phyloP scores from a whole-genome alignment of 2,329 filamentous ascomycete species.

The Chaetomium sp. region DNA sequence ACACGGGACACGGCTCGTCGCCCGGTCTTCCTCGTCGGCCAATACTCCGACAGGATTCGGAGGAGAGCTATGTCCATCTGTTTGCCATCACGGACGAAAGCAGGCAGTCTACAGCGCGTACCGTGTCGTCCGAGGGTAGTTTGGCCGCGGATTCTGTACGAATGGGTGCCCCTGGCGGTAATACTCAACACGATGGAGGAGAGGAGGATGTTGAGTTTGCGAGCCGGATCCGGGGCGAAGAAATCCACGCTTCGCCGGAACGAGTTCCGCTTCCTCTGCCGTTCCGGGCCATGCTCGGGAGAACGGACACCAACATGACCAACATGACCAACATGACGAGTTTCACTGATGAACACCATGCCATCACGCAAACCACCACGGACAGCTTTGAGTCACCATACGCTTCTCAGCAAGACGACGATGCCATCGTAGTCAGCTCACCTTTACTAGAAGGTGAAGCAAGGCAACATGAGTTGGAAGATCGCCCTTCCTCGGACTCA shows the following conservation, averaged over 20 bases:
- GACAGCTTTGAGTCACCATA: slow-evolving; percentile 27
- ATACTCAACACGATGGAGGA: slow-evolving; percentile 18
- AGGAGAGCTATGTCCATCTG: slow-evolving; percentile 52
- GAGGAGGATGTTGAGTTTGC: slow-evolving; percentile 33
- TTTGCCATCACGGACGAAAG: slow-evolving; percentile 52
- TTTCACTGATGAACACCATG: slow-evolving; percentile 27
- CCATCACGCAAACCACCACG: slow-evolving; percentile 43
- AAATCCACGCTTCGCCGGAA: slow-evolving; percentile 27
- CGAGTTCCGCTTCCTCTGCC: neutral
- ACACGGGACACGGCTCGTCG: slow-evolving; percentile 26
- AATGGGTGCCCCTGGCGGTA: too few species aligned
- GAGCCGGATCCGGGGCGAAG: slow-evolving; percentile 40
- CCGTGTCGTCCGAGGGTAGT: slow-evolving; percentile 32
- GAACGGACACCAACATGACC: slow-evolving; percentile 24
- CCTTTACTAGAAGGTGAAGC: slow-evolving; percentile 2
- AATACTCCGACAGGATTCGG: slow-evolving; percentile 46
- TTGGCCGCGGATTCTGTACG: slow-evolving; percentile 2
- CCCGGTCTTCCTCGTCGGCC: slow-evolving; percentile 22
- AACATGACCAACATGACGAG: slow-evolving; percentile 19
- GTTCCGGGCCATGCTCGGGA: slow-evolving; percentile 16
- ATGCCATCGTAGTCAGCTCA: slow-evolving; percentile 16
- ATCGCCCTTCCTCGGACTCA: slow-evolving; percentile 3
- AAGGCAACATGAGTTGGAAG: too few species aligned
- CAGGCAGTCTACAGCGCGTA: slow-evolving; percentile 33
- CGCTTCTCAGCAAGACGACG: slow-evolving; percentile 25